Conservation (phyloP, 2,329 filamentous ascomycete species). For the Fonsecaea monophora region DNA sequence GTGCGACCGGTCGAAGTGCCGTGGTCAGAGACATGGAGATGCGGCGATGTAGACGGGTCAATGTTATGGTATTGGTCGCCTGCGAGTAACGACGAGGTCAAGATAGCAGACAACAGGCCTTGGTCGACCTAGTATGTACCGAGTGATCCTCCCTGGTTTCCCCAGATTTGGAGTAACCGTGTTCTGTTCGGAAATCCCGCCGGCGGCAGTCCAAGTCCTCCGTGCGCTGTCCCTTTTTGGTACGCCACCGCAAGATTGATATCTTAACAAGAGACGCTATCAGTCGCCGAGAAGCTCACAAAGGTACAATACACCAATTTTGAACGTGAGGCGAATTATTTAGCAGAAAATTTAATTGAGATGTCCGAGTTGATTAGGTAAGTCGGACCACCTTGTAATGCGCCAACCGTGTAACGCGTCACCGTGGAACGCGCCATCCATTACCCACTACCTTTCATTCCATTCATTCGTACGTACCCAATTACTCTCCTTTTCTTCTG, state of each 20-base stretch:
- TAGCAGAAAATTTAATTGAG: too few species aligned
- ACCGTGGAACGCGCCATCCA: too few species aligned
- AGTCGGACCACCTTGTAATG: too few species aligned
- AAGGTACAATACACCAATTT: too few species aligned
- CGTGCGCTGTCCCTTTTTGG: too few species aligned
- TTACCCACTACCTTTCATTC: too few species aligned
- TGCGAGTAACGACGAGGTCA: not conserved
- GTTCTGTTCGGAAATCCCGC: not conserved
- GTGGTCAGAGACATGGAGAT: constrained; percentile 30
- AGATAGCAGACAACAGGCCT: not conserved
- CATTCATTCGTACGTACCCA: too few species aligned
- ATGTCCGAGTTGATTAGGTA: too few species aligned
- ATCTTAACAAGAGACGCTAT: not conserved
- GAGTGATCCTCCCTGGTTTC: not conserved
- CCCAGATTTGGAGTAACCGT: not conserved
- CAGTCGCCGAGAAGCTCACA: not conserved
- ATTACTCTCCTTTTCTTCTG: too few species aligned
- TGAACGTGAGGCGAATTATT: too few species aligned
- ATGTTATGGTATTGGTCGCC: not conserved
- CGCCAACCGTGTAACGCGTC: too few species aligned
- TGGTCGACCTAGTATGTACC: not conserved
- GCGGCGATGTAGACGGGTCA: not conserved
- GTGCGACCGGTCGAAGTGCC: constrained; percentile 28
- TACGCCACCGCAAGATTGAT: too few species aligned
- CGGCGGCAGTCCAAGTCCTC: not conserved